Percentiles rank a stretch among this genome's conserved stretches.
Evolutionary conservation across 2,329 filamentous ascomycete species (phyloP).

Genomic region (Trichoderma semiorbis): DNA sequence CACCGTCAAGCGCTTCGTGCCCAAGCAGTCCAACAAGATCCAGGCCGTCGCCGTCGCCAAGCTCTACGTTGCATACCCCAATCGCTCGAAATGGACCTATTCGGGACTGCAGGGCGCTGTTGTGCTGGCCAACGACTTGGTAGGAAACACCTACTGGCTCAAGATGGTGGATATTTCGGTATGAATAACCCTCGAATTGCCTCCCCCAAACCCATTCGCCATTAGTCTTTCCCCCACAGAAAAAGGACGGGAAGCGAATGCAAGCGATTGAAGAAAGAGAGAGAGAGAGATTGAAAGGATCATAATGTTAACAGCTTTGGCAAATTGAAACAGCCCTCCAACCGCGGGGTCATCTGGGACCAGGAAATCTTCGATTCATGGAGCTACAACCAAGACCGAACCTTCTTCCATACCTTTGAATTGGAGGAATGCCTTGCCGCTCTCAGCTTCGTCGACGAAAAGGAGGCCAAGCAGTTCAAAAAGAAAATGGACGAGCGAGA

Average conservation of each 20-base stretch:
- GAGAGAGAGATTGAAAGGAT: not conserved
- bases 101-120: conserved; percentile 89
- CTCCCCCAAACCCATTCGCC: conserved; percentile 3
- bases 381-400: conserved; percentile 92
- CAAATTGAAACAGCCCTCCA: conserved; percentile 54
- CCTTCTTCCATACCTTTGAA: conserved; percentile 97
- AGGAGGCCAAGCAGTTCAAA: conserved; percentile 93
- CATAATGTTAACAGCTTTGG: conserved; percentile 6
- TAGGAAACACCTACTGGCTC: conserved; percentile 94
- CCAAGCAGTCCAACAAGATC: conserved; percentile 95
- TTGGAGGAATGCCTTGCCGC: conserved; percentile 87
- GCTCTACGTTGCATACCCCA: conserved; percentile 89
- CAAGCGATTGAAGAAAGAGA: not conserved
- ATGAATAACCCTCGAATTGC: conserved; percentile 26
- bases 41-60: conserved; percentile 89
- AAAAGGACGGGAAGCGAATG: not conserved
- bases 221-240: not conserved
- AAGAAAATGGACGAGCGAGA: conserved; percentile 97
- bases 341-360: conserved; percentile 88
- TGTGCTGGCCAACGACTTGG: conserved; percentile 88
- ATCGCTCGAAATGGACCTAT: conserved; percentile 84
- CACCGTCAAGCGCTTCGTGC: conserved; percentile 89
- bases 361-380: conserved; percentile 97
- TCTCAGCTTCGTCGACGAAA: conserved; percentile 92
- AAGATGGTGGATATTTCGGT: conserved; percentile 97